Evolutionary conservation across 805 yeast genomes (phyloP).

Genomic region (Lachancea kluyveri): DNA sequence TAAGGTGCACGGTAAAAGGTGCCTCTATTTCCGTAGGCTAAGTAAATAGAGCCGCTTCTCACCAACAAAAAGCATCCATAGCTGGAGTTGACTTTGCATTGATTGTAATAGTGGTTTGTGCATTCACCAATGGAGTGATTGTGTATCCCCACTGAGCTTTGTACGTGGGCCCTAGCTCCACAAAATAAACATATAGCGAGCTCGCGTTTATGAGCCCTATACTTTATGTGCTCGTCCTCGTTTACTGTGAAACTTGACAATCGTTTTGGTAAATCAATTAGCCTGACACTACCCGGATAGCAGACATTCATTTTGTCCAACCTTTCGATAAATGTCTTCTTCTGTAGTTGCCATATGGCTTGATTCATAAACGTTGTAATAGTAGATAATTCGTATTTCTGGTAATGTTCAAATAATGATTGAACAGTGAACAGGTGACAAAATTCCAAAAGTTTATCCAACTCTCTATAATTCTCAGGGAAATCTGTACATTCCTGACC

Average conservation of each 20-base stretch:
- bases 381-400: not conserved
- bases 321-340: not conserved
- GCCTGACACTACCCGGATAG: constrained; percentile 46
- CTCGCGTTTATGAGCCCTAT: constrained; percentile 41
- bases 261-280: constrained; percentile 59
- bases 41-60: constrained; percentile 25
- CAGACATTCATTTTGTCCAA: not conserved
- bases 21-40: constrained; percentile 67
- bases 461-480: not conserved
- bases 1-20: constrained; percentile 82
- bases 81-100: constrained; percentile 37
- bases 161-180: constrained; percentile 62
- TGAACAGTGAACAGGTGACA: not conserved
- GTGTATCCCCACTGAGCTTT: constrained; percentile 41
- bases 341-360: not conserved
- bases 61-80: constrained; percentile 24
- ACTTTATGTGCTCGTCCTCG: constrained; percentile 34
- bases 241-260: constrained; percentile 50
- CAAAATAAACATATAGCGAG: constrained; percentile 88
- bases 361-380: not conserved
- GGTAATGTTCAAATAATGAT: not conserved
- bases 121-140: constrained; percentile 69
- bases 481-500: too few species aligned
- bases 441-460: not conserved
- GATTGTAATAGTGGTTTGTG: constrained; percentile 57